phyloP scores from a whole-genome alignment of 257 asterid genomes.

The Orobanche coerulescens region DNA sequence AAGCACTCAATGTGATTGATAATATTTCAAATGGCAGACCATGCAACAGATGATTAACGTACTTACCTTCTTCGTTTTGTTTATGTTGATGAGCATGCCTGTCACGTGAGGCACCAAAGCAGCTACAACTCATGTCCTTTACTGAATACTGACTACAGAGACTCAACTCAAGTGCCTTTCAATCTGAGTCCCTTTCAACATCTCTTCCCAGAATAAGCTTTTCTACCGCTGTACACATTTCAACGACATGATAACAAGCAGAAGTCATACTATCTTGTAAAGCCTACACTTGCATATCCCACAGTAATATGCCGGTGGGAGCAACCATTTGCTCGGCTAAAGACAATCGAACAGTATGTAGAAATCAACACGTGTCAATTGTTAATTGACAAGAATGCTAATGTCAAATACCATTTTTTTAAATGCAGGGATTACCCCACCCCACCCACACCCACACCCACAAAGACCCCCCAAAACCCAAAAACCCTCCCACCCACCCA shows the following conservation, averaged over 20 bases:
- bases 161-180: constrained; percentile 18
- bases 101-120: constrained; percentile 44
- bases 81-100: constrained; percentile 24
- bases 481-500: too few relatives aligned
- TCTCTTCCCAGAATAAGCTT: constrained; percentile 17
- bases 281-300: background rate
- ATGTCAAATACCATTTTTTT: background rate
- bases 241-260: constrained; percentile 14
- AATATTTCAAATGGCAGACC: background rate
- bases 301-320: background rate
- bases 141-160: constrained; percentile 3
- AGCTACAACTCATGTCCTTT: constrained; percentile 62
- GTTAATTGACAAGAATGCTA: too few relatives aligned
- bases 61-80: constrained; percentile 53
- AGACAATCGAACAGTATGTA: constrained; percentile 6
- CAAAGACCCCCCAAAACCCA: too few relatives aligned
- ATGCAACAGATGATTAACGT: constrained; percentile 6
- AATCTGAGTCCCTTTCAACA: constrained; percentile 25
- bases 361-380: background rate
- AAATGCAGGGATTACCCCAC: too few relatives aligned
- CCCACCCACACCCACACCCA: background rate
- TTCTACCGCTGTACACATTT: constrained; percentile 17
- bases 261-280: background rate
- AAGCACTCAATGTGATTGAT: constrained; percentile 4
- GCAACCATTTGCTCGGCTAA: background rate